Base-by-base conservation (phyloP, 2,329 filamentous ascomycete species). In the Fusarium decemcellulare region DNA sequence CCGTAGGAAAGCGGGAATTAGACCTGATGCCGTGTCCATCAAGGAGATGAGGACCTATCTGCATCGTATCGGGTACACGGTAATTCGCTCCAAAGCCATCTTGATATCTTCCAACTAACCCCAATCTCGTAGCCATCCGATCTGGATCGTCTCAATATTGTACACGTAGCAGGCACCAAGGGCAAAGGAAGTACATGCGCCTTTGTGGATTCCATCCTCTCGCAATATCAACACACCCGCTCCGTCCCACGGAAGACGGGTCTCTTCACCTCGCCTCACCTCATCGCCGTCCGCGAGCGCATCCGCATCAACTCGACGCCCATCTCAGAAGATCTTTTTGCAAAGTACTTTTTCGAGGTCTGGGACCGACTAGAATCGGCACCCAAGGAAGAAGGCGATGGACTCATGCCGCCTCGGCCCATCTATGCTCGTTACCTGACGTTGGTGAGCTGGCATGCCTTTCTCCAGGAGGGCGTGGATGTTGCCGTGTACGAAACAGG, bases 31-130 rank as follows among this genome's bases (percentile, higher is more conserved):
- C 63, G 84, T 85, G 59, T 84, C 92, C 9, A 90, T 96, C 50
- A 88, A 89, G 4, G 93, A 97, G 79, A 97, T 97, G 89, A 86
- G 89, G 70, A 87, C 90, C 64, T 97, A 93, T 87, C 88, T 93
- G 75, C 83, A 85, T 59, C 91, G 91, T 69, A 90, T 96, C 74
- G 94, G 94, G 70, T 95, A 97, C 79, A 84, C 92, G 80, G 82
- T 85, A 74, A 65, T 77, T n/a, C 16, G 29, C 16, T 12, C 18
- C 5, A 36, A 37, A 48, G 36, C 27, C 15, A 27, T 23, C 52
- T 37, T 58, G 23, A 54, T 46, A 53, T 11, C 23, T 53, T 14
- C 8, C 37, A 15, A 27, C 63, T 61, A 9, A 63, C 29, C 42
- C 43, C 15, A 27, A 56, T 51, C 1, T 36, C 48, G 23, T 23